These are phyloP conservation scores for Penstemon davidsonii DNA, from an alignment of 257 asterid species.

Conservation along the genomic window DNA sequence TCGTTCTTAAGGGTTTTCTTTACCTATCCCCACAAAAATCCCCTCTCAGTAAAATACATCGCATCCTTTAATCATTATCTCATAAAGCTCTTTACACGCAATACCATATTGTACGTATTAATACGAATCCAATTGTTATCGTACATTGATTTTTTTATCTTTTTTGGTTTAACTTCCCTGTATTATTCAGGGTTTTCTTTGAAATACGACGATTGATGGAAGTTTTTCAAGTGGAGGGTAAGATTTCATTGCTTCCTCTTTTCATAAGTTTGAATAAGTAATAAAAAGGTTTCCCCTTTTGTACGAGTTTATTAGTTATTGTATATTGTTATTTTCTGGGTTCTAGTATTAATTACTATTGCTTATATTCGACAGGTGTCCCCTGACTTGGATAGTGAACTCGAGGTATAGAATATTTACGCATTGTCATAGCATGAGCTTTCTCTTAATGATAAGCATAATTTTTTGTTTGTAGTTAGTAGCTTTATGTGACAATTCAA, in stretches of 20 bases:
- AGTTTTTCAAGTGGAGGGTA: constrained; percentile 12
- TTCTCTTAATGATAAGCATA: background rate
- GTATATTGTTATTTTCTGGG: background rate
- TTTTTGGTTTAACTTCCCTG: background rate
- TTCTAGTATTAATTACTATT: background rate
- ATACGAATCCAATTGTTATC: constrained; percentile 6
- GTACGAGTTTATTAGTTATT: background rate
- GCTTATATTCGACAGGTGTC: background rate
- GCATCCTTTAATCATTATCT: background rate
- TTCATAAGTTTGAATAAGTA: background rate
- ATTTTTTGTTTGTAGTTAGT: no score
- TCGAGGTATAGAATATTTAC: no score
- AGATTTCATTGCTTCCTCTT: background rate
- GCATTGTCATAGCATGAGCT: no score
- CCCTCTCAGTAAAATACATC: background rate
- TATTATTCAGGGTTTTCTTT: constrained; percentile 9
- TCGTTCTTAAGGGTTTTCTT: constrained; percentile 4
- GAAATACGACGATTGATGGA: constrained; percentile 4
- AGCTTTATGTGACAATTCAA: background rate
- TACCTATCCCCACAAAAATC: background rate
- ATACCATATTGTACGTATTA: background rate
- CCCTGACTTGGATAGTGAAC: background rate
- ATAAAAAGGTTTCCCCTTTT: background rate
- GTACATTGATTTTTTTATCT: background rate
- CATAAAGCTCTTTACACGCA: background rate